Conservation (phyloP, 768 basidiomycete genomes). For the Auriscalpium vulgare region DNA sequence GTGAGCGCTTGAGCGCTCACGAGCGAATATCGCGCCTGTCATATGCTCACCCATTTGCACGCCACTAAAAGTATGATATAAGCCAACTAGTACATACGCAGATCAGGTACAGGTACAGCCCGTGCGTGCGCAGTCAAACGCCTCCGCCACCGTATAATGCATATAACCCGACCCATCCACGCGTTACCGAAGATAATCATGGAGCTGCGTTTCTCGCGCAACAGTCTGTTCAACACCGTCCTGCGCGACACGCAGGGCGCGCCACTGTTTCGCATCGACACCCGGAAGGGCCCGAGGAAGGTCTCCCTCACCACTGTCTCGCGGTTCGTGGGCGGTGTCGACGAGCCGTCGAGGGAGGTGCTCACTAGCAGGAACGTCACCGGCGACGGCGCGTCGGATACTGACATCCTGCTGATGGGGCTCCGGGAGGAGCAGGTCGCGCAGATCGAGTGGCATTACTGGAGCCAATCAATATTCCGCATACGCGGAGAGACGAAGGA, state of each 20-base stretch:
- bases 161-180: neutral
- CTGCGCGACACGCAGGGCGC: neutral
- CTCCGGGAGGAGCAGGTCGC: neutral
- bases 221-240: neutral
- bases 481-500: neutral
- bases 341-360: neutral
- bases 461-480: neutral
- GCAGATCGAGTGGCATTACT: conserved; percentile 2
- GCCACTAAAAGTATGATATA: too few species aligned
- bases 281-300: neutral
- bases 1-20: too few species aligned
- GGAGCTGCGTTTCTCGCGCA: neutral
- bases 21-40: too few species aligned
- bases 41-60: too few species aligned
- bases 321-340: neutral
- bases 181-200: neutral
- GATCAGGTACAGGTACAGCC: too few species aligned
- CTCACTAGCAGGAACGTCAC: neutral
- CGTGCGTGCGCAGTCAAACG: too few species aligned
- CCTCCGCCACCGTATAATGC: neutral
- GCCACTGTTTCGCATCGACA: neutral
- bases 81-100: too few species aligned
- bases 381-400: neutral
- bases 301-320: neutral
- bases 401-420: neutral